Conservation (phyloP, 1,284 basidiomycete genomes). For the Irpex rosettiformis region DNA sequence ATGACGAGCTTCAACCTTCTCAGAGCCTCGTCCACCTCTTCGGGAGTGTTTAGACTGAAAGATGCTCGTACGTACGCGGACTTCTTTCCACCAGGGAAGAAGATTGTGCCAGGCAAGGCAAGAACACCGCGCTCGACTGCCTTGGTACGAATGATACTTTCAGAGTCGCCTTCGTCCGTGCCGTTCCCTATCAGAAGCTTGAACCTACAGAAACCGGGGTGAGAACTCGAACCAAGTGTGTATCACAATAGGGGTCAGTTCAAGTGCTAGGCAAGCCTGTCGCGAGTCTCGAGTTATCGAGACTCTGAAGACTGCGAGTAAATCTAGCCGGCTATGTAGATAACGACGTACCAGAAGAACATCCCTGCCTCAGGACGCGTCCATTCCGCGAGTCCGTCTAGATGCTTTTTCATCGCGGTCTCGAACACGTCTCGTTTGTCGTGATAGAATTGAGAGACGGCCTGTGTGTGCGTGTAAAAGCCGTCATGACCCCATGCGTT, state of each 20-base stretch:
- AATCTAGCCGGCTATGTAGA: neutral
- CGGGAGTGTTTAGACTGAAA: slow-evolving; percentile 71
- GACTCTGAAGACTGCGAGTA: neutral
- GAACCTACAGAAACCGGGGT: slow-evolving; percentile 47
- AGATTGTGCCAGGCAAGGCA: slow-evolving; percentile 83
- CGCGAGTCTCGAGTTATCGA: neutral
- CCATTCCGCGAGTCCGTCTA: slow-evolving; percentile 82
- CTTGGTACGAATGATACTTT: slow-evolving; percentile 69
- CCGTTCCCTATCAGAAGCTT: slow-evolving; percentile 47
- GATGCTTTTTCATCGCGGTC: slow-evolving; percentile 66
- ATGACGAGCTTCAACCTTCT: slow-evolving; percentile 65
- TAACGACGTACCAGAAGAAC: slow-evolving; percentile 78
- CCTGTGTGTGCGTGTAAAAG: slow-evolving; percentile 72
- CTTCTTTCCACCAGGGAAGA: slow-evolving; percentile 69
- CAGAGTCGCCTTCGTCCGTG: slow-evolving; percentile 66
- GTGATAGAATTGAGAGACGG: slow-evolving; percentile 80
- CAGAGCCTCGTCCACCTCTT: slow-evolving; percentile 77
- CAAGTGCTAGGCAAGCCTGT: slow-evolving; percentile 12
- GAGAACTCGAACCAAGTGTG: neutral
- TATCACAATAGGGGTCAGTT: neutral
- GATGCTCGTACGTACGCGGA: slow-evolving; percentile 77
- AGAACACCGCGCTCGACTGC: slow-evolving; percentile 84
- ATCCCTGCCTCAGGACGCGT: slow-evolving; percentile 84
- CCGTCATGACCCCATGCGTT: slow-evolving; percentile 78
- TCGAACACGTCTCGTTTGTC: slow-evolving; percentile 82